phyloP scores from a whole-genome alignment of 352 stramenopile species.

The Pythium chondricola region DNA sequence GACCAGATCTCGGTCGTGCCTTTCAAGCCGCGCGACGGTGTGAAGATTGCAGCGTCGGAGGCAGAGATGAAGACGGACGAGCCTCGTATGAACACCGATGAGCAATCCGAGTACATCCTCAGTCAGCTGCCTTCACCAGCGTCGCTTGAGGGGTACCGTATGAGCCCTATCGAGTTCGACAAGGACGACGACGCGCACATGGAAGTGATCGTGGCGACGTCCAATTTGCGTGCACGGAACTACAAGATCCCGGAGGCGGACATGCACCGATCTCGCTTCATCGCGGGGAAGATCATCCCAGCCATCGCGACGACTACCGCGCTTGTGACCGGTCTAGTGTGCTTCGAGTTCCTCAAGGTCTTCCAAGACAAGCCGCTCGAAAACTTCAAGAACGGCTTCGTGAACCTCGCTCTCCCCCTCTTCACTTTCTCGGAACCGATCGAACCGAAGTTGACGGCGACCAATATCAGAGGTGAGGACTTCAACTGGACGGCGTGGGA shows the following conservation, averaged over 20 bases:
- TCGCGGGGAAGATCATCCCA: conserved; percentile 99
- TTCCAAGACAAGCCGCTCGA: conserved; percentile 89
- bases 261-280: conserved; percentile 97
- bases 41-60: conserved; percentile 98
- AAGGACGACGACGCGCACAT: conserved; percentile 99
- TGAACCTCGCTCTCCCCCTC: conserved; percentile 97
- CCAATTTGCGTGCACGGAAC: conserved; percentile 95
- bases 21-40: conserved; percentile 91
- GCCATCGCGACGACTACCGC: conserved; percentile 99
- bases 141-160: conserved; percentile 84
- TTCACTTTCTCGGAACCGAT: conserved; percentile 98
- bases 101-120: conserved; percentile 69
- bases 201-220: conserved; percentile 95
- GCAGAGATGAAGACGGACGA: conserved; percentile 91
- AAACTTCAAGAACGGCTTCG: conserved; percentile 97
- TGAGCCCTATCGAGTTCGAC: conserved; percentile 96
- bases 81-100: conserved; percentile 66
- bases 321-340: conserved; percentile 97
- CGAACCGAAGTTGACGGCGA: conserved; percentile 88
- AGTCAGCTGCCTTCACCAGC: conserved; percentile 76
- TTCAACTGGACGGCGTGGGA: conserved; percentile 98
- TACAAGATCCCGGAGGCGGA: conserved; percentile 98
- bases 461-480: conserved; percentile 92
- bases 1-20: conserved; percentile 87
- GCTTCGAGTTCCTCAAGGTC: conserved; percentile 98